Base-by-base conservation (phyloP, 306 rosid species). In the Malus sylvestris region DNA sequence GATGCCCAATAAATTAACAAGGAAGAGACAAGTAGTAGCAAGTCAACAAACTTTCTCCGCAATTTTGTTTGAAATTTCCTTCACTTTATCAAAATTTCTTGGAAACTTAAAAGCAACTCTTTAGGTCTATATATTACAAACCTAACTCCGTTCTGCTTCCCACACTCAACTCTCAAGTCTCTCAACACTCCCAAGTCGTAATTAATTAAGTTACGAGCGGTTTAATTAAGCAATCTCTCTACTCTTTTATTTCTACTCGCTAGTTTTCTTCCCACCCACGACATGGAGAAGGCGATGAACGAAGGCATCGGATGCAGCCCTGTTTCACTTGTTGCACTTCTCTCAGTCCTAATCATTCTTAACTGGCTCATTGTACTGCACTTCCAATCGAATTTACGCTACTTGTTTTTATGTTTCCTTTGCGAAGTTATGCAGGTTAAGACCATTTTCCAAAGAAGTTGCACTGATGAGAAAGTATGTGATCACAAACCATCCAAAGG, bases 211-310 rank as follows among this genome's bases (percentile, higher is more conserved):
- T 18, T 13, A 61, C 4, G 18, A 51, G 55, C 8, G 55, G 8
- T 18, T 5, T 15, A 51, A 61, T 27, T 27, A 27, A 61, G 67
- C 67, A 42, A 18, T 13, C 22, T 58, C 30, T 58, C 58, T 18
- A 20, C 22, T 6, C 22, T 18, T 42, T 42, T 42, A 2, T 2
- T 51, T 51, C 55, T 2, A 15, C 30, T 58, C 12, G 14, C 63
- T 22, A 22, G 15, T 52, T 15, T 22, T 58, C 5, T 4, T 10
- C 14, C 30, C 16, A 22, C 63, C 63, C 5, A 19, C 18, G 20
- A 73, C 8, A 81, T 81, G 85, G 78, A 33, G 40, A 67, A 45
- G 72, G 66, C 32, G 6, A 57, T 67, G 70, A 53, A 12, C 49
- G 70, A 62, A 11, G 46, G 30, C 12, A 3, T 62, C n/a, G 60